Evolutionary conservation across 73 alveolate genomes (phyloP).

Genomic region (Tetrahymena elliotti): DNA sequence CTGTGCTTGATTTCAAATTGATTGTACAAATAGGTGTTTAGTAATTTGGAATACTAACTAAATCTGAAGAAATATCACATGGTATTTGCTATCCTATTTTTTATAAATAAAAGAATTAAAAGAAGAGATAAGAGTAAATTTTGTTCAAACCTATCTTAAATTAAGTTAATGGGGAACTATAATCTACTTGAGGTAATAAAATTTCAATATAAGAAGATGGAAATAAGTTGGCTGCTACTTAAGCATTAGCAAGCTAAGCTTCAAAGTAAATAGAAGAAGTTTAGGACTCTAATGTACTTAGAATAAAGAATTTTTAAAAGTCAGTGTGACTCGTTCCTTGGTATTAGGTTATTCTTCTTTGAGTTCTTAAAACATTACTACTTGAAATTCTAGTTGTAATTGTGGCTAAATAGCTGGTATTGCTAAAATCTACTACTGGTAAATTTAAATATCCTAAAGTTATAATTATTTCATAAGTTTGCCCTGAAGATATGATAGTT

Average conservation of each 20-base stretch:
- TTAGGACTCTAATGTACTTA: neutral
- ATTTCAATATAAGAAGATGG: neutral
- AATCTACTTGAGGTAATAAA: neutral
- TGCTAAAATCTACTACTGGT: neutral
- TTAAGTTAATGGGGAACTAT: neutral
- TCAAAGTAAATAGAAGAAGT: neutral
- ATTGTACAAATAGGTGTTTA: neutral
- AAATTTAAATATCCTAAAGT: neutral
- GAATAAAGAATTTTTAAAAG: neutral
- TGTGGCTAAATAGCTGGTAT: neutral
- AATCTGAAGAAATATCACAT: neutral
- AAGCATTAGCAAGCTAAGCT: neutral
- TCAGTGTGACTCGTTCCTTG: neutral
- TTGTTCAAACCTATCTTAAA: neutral
- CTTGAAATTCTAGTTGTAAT: neutral
- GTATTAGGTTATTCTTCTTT: neutral
- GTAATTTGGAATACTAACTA: neutral
- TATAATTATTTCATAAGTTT: neutral
- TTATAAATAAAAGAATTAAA: neutral
- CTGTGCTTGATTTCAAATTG: neutral
- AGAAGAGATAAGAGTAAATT: neutral
- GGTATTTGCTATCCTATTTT: neutral
- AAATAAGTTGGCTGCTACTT: neutral
- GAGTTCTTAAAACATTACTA: neutral
- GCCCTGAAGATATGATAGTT: neutral